Evolutionary conservation across 2,329 filamentous ascomycete species (phyloP).

Genomic region (Alternaria conjuncta): DNA sequence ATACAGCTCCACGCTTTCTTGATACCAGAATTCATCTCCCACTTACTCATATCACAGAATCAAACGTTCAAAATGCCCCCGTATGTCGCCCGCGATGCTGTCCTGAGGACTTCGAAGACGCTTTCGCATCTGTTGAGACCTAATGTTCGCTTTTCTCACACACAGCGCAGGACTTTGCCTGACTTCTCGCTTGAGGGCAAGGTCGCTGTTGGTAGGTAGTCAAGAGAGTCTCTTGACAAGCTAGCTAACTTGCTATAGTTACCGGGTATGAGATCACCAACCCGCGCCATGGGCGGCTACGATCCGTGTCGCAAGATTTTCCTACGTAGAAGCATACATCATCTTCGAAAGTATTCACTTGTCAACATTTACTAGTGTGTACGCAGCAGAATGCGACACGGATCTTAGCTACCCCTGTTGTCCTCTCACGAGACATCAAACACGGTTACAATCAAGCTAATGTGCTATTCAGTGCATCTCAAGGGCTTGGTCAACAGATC

Average conservation of each 20-base stretch:
- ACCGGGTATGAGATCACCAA: neutral
- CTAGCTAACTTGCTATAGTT: neutral
- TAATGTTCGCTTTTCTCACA: slow-evolving; percentile 16
- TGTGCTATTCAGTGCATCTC: slow-evolving; percentile 24
- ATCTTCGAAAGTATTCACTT: neutral
- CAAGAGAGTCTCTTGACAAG: neutral
- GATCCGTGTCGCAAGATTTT: neutral
- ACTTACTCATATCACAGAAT: neutral
- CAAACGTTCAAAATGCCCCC: slow-evolving; percentile 14
- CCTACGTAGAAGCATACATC: neutral
- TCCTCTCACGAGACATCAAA: neutral
- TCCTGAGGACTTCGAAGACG: slow-evolving; percentile 6
- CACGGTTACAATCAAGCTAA: neutral
- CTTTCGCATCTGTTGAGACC: neutral
- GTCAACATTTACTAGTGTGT: neutral
- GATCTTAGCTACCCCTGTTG: neutral
- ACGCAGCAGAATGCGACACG: neutral
- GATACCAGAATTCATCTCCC: neutral
- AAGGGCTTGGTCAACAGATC: slow-evolving; percentile 41
- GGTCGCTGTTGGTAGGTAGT: slow-evolving; percentile 18
- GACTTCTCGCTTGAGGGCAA: slow-evolving; percentile 24
- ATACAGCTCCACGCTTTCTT: neutral
- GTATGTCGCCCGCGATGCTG: slow-evolving; percentile 12
- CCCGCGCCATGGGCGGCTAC: neutral
- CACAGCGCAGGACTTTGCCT: slow-evolving; percentile 16